Evolutionary conservation across 139 green algal genomes (phyloP), one percentile per base, ranked within the genome.

Genomic region (Chlorella sp.): DNA sequence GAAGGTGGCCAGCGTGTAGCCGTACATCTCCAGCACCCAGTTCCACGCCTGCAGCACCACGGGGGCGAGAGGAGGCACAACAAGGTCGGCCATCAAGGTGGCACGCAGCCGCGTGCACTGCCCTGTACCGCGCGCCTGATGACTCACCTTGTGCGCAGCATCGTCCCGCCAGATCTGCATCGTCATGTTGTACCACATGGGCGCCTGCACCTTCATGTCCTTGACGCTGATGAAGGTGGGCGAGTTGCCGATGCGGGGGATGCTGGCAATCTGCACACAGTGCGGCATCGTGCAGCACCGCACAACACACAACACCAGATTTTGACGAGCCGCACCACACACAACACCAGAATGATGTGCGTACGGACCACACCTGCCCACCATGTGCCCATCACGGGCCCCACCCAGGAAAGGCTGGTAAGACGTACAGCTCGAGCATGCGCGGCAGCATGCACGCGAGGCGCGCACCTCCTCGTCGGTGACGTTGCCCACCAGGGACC

Each of bases 1-100:
- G 74, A 75, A 80, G 1, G 74, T 84, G 3, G 74, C 79, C 35
- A 84, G 49, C 22, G 74, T 26, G 70, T 79, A 84, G 29, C 70
- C 79, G 36, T 84, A 83, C 93, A 97, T 97, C 80, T 98, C 94
- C 70, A 94, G 90, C 50, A 97, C 79, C 79, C 79, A 84, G 74
- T 75, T 81, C 79, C 79, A 84, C 4, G 79, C 79, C 66, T 71
- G 66, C 35, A 70, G 10, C 42, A 55, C 42, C 42, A 17, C 42
- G 17, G 42, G 10, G 17, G 42, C 42, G 17, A 55, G 42, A 17
- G 42, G 42, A 55, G 10, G 10, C 17, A 17, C 42, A 55, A 55
- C 42, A 55, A 10, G 17, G 42, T 10, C 42, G 10, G 42, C 42
- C 10, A 17, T 17, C 17, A 17, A 10, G 10, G 10, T 55, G 42